Conservation (phyloP, 441 rosid species). For the Euphorbia corollata region DNA sequence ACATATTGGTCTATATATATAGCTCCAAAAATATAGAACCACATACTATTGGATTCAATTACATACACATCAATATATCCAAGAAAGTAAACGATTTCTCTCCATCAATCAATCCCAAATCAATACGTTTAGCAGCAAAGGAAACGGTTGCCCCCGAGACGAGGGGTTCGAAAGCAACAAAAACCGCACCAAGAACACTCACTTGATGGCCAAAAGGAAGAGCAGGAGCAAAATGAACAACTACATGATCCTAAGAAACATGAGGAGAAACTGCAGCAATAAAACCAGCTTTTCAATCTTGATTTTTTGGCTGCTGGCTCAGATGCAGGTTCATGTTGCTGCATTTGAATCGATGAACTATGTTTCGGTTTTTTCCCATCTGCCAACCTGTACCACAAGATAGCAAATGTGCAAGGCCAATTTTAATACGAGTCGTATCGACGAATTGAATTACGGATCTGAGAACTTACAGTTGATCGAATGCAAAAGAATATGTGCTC, state of each 20-base stretch:
- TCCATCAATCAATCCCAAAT: neutral
- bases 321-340: neutral
- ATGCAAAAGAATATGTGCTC: constrained; percentile 34
- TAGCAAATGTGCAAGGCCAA: constrained; percentile 3
- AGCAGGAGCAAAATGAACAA: neutral
- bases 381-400: constrained; percentile 24
- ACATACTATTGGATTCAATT: neutral
- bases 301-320: neutral
- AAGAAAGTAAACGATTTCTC: neutral
- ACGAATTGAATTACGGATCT: neutral
- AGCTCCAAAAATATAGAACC: neutral
- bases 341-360: constrained; percentile 10
- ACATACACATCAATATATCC: neutral
- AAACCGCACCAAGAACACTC: neutral
- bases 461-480: constrained; percentile 45
- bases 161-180: neutral
- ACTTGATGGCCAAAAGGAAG: neutral
- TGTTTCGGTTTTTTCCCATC: constrained; percentile 11
- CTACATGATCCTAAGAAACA: neutral
- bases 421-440: neutral
- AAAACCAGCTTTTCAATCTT: constrained; percentile 11
- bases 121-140: neutral
- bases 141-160: neutral
- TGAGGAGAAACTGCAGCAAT: constrained; percentile 15
- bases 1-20: neutral